phyloP scores from a whole-genome alignment of 768 basidiomycete genomes.

The Leccinum subgranulosum region DNA sequence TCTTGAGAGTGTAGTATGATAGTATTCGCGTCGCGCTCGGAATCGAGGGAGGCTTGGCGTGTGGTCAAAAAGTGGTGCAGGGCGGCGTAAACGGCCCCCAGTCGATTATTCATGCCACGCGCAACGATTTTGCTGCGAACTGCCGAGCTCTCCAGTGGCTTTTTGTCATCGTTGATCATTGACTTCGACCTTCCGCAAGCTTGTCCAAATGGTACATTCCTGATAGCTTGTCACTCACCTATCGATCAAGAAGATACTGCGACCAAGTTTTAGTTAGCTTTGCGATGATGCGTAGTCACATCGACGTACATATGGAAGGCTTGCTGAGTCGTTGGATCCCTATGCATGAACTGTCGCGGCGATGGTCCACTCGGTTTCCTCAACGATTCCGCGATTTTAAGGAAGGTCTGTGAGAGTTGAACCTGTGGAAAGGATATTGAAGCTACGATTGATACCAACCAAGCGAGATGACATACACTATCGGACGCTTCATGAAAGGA shows the following conservation, averaged over 20 bases:
- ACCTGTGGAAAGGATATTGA: constrained; percentile 33
- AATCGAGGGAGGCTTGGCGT: constrained; percentile 36
- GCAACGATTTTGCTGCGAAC: constrained; percentile 13
- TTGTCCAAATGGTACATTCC: background rate
- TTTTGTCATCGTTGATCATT: constrained; percentile 41
- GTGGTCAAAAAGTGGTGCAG: constrained; percentile 53
- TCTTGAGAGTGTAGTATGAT: constrained; percentile 43
- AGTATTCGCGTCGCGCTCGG: constrained; percentile 51
- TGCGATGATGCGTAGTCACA: background rate
- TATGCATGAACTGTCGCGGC: constrained; percentile 43
- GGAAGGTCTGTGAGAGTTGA: constrained; percentile 50
- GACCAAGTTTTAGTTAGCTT: background rate
- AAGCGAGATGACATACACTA: constrained; percentile 34
- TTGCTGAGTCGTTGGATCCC: constrained; percentile 48
- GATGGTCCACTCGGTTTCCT: constrained; percentile 49
- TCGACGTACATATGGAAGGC: constrained; percentile 56
- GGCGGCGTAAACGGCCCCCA: constrained; percentile 56
- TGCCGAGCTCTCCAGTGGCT: constrained; percentile 40
- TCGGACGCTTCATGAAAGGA: constrained; percentile 49
- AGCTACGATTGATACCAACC: background rate
- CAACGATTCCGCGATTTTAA: constrained; percentile 54
- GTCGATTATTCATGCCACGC: constrained; percentile 37
- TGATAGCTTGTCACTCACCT: constrained; percentile 2
- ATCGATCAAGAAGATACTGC: constrained; percentile 22
- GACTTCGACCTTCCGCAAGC: constrained; percentile 44